Percentiles rank a stretch among this genome's conserved stretches.
Conservation (phyloP, 208 protist genomes). For the Crithidia bombi region DNA sequence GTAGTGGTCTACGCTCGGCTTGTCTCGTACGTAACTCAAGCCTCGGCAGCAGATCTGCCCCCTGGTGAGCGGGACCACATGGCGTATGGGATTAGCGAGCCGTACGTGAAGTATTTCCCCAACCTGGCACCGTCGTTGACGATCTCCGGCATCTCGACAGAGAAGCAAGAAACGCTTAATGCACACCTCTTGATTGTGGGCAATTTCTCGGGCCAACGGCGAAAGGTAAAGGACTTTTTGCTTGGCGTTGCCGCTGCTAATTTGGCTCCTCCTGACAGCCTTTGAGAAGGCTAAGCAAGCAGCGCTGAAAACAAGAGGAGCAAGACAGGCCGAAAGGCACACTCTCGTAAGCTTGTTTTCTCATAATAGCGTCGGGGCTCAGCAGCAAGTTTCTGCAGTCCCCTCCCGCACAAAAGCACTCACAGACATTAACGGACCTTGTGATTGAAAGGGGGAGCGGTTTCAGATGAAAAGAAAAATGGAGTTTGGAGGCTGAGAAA, state of each 20-base stretch:
- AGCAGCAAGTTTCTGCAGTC: too few species aligned
- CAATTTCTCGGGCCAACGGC: slow-evolving; percentile 44
- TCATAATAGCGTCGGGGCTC: too few species aligned
- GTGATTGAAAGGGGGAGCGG: too few species aligned
- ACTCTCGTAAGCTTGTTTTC: too few species aligned
- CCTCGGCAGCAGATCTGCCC: slow-evolving; percentile 34
- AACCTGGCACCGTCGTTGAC: slow-evolving; percentile 38
- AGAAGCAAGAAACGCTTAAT: slow-evolving; percentile 56
- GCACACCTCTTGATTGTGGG: slow-evolving; percentile 51
- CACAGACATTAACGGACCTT: too few species aligned
- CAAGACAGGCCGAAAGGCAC: not conserved
- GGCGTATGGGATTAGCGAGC: slow-evolving; percentile 43
- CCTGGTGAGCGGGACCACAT: slow-evolving; percentile 38
- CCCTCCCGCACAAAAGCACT: too few species aligned
- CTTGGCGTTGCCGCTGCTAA: slow-evolving; percentile 19
- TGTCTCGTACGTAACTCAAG: slow-evolving; percentile 43
- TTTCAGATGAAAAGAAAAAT: too few species aligned
- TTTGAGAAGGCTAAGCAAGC: not conserved
- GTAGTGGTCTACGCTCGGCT: slow-evolving; percentile 44
- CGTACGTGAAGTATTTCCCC: slow-evolving; percentile 55
- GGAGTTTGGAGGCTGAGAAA: too few species aligned
- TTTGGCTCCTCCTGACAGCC: not conserved
- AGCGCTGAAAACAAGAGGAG: not conserved
- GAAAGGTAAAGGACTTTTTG: slow-evolving; percentile 69
- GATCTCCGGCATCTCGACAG: slow-evolving; percentile 30